Base-by-base conservation (phyloP, 1,139 yeast species). In the Yamadazyma spencermartinsiae region DNA sequence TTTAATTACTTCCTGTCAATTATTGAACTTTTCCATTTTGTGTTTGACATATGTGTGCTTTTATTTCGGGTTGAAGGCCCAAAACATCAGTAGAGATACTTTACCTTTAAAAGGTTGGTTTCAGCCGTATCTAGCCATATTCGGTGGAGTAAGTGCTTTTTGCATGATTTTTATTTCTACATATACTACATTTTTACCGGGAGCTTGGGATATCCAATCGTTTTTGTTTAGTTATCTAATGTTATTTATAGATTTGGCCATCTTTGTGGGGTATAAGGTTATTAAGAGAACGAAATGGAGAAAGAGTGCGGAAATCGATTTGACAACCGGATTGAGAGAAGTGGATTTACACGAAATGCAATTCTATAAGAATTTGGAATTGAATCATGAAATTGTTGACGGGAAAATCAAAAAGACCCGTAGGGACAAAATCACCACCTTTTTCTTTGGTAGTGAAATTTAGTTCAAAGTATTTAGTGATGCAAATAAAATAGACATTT, bases 1-100 rank as follows among this genome's bases (percentile, higher is more conserved):
- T 55, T 80, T 82, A 42, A 86, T 82, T 35, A 79, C 89, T 26
- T 79, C 84, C 42, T 50, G 54, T 35, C 54, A 79, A 82, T 44
- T 90, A 86, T 43, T 69, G 80, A 40, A 58, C 81, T 45, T 79
- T 85, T 35, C 84, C 86, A 88, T 65, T 79, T 39, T 74, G 77
- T 36, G 79, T 80, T 50, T 58, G 74, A 40, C 63, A 70, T 48
- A 80, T 84, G 63, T 82, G 38, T 70, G 74, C 49, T 86, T 84
- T 61, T 72, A 68, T 65, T 69, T 66, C 47, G 94, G 88, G 0
- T 65, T 81, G 42, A 73, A 70, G 54, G 89, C 78, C 3, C 92
- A 82, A 63, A 84, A 82, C 26, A 43, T 52, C 13, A 50, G 54
- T 50, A 50, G 90, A 36, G 64, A 71, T 25, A 52, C 64, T 1